Evolutionary conservation across 192 early-diverging fungal species (phyloP).

Genomic region (Entomortierella lignicola): DNA sequence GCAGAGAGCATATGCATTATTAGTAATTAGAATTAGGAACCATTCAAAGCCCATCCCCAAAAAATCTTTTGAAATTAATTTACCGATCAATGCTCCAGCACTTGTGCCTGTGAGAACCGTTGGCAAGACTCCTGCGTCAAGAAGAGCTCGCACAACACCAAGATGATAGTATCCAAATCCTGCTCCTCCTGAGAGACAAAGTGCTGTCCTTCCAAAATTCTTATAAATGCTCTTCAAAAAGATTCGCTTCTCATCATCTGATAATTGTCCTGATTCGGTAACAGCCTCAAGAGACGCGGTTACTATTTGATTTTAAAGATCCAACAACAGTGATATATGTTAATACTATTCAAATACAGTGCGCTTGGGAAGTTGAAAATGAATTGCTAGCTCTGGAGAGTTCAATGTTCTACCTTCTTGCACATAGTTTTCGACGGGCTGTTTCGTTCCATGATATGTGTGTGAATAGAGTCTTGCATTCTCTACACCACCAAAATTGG

Average conservation of each 20-base stretch:
- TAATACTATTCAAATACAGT: not conserved
- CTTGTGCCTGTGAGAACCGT: constrained; percentile 84
- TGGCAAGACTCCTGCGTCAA: constrained; percentile 75
- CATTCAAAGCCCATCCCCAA: not conserved
- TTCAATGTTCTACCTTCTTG: constrained; percentile 68
- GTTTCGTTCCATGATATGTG: constrained; percentile 81
- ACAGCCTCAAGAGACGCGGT: constrained; percentile 59
- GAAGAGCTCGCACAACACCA: constrained; percentile 78
- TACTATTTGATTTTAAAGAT: constrained; percentile 37
- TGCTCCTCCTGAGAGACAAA: constrained; percentile 85
- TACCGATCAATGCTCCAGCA: constrained; percentile 67
- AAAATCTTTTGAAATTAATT: not conserved
- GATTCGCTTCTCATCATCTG: constrained; percentile 66
- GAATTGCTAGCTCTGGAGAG: not conserved
- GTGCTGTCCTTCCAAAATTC: constrained; percentile 79
- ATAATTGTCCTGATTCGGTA: constrained; percentile 38
- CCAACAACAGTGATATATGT: not conserved
- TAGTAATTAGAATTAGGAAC: constrained; percentile 25
- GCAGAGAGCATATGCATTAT: constrained; percentile 15
- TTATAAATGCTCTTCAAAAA: constrained; percentile 73
- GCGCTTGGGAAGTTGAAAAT: not conserved
- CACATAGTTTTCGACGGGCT: constrained; percentile 74
- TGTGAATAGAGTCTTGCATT: constrained; percentile 78
- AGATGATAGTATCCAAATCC: constrained; percentile 77
- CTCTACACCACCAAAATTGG: constrained; percentile 82